phyloP scores from a whole-genome alignment of 345 rosid genomes.

The Stellera chamaejasme region DNA sequence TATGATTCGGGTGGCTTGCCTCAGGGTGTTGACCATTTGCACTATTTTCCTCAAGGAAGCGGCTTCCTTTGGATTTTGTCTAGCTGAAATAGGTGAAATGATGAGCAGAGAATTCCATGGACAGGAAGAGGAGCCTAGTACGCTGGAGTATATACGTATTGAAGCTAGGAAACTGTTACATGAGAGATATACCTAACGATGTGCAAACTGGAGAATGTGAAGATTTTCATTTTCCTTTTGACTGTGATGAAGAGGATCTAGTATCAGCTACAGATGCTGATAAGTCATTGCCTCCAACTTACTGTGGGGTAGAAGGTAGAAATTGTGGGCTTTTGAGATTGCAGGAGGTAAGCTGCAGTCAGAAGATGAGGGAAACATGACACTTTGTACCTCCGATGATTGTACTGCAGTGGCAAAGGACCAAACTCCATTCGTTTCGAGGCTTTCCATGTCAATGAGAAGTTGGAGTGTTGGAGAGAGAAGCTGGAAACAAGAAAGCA shows the following conservation, averaged over 20 bases:
- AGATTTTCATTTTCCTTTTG: constrained; percentile 32
- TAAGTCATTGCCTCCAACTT: constrained; percentile 8
- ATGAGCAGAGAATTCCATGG: constrained; percentile 88
- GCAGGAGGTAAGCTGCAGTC: constrained; percentile 31
- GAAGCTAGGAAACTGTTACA: constrained; percentile 68
- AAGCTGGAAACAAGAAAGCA: constrained; percentile 18
- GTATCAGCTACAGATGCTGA: constrained; percentile 13
- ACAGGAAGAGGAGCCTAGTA: constrained; percentile 95
- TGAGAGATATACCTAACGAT: constrained; percentile 45
- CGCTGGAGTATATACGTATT: constrained; percentile 77
- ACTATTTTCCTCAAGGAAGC: constrained; percentile 89
- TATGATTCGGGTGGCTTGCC: constrained; percentile 90
- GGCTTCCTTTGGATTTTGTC: constrained; percentile 74
- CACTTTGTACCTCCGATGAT: constrained; percentile 8
- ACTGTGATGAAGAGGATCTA: constrained; percentile 24
- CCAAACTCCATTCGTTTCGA: constrained; percentile 14
- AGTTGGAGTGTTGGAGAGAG: constrained; percentile 36
- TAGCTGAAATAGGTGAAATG: constrained; percentile 98
- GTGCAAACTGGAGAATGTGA: constrained; percentile 2
- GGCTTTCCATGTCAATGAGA: constrained; percentile 38
- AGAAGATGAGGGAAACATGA: constrained; percentile 14
- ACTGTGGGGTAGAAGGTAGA: constrained; percentile 13
- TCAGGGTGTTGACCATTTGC: constrained; percentile 69
- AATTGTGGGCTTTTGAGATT: constrained; percentile 30
- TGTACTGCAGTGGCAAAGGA: constrained; percentile 3